Evolutionary conservation across 768 basidiomycete species (phyloP).

Genomic region (Pleurotus ostreatus): DNA sequence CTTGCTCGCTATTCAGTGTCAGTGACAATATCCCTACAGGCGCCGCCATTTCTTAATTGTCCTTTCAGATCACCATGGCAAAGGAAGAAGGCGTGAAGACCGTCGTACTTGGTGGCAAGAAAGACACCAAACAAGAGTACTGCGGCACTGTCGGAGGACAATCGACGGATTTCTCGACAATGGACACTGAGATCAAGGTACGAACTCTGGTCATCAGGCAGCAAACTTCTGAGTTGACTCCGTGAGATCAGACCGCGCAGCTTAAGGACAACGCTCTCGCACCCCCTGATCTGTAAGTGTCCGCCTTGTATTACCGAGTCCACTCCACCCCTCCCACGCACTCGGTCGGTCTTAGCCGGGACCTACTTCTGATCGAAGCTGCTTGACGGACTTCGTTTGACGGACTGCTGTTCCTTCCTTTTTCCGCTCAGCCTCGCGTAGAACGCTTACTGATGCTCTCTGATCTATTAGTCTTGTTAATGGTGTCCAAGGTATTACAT

Average conservation of each 20-base stretch:
- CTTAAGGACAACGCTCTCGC: conserved; percentile 52
- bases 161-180: conserved; percentile 50
- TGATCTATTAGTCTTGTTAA: conserved; percentile 39
- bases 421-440: too few relatives aligned
- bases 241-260: conserved; percentile 34
- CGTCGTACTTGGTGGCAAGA: conserved; percentile 14
- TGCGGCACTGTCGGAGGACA: conserved; percentile 62
- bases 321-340: conserved; percentile 4
- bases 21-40: conserved; percentile 14
- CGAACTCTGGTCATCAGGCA: too few relatives aligned
- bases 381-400: neutral
- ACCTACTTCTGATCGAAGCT: conserved; percentile 5
- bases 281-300: conserved; percentile 55
- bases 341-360: conserved; percentile 1
- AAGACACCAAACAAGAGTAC: conserved; percentile 48
- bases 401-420: neutral
- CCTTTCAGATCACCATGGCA: conserved; percentile 51
- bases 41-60: neutral
- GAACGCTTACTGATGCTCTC: neutral
- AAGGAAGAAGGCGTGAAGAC: conserved; percentile 18
- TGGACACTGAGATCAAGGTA: conserved; percentile 55
- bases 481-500: conserved; percentile 59
- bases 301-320: neutral
- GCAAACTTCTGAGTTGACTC: neutral
- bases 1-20: conserved; percentile 44